Conservation (phyloP, 139 green algal genomes). For the Tetraselmis striata region DNA sequence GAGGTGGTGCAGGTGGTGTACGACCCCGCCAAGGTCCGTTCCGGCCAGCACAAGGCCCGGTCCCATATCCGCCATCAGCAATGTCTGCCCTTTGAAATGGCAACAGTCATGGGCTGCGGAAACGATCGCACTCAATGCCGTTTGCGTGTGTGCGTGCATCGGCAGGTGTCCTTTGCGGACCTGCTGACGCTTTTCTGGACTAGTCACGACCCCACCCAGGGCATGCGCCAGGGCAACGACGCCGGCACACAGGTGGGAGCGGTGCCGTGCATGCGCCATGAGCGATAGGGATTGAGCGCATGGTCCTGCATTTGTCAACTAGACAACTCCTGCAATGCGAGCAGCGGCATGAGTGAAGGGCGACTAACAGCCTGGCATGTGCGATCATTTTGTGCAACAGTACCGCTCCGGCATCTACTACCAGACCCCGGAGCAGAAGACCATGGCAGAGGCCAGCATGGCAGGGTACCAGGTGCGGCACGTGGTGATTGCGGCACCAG, state of each 20-base stretch:
- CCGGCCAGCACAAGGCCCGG: too few species aligned
- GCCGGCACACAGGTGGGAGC: constrained; percentile 24
- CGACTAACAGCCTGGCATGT: too few species aligned
- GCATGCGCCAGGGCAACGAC: constrained; percentile 30
- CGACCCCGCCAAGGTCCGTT: constrained; percentile 19
- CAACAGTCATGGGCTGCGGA: too few species aligned
- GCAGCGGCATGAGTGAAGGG: too few species aligned
- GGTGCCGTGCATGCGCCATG: too few species aligned
- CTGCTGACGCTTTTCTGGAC: constrained; percentile 24
- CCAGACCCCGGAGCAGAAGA: constrained; percentile 19
- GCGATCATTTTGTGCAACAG: background rate
- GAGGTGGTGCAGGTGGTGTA: constrained; percentile 21
- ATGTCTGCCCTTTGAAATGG: too few species aligned
- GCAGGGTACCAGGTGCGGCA: constrained; percentile 10
- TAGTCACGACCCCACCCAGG: constrained; percentile 27
- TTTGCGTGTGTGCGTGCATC: too few species aligned
- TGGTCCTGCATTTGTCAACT: too few species aligned
- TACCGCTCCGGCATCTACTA: constrained; percentile 35
- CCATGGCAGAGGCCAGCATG: constrained; percentile 9
- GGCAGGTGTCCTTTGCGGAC: constrained; percentile 16
- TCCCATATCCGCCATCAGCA: background rate
- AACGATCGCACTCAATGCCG: too few species aligned
- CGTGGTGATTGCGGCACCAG: too few species aligned
- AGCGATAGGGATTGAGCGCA: too few species aligned
- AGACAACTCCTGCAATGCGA: too few species aligned